phyloP scores from a whole-genome alignment of 2,329 filamentous ascomycete genomes.

The Fusarium odoratissimum region DNA sequence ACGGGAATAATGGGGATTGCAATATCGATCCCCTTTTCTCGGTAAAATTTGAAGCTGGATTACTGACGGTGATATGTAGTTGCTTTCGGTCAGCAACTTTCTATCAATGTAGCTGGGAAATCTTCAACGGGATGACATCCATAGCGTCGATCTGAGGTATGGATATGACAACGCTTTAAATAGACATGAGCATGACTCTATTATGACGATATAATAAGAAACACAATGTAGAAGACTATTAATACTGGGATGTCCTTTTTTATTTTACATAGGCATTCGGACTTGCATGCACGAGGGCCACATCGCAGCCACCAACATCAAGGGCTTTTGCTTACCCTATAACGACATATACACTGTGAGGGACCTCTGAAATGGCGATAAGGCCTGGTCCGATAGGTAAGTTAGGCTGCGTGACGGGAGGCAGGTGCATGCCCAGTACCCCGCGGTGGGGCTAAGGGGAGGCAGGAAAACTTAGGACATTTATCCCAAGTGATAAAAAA shows the following conservation, averaged over 20 bases:
- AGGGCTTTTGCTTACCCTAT: neutral
- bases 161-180: neutral
- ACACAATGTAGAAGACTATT: neutral
- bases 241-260: neutral
- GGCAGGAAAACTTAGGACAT: neutral
- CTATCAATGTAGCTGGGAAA: no score
- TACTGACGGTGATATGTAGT: neutral
- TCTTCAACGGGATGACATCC: neutral
- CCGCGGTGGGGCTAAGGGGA: slow-evolving; percentile 41
- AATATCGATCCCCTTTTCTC: neutral
- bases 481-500: neutral
- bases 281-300: neutral
- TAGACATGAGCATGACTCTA: neutral
- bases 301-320: neutral
- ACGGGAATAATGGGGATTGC: neutral
- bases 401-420: neutral
- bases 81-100: neutral
- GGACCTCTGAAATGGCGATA: slow-evolving; percentile 5
- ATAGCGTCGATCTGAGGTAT: neutral
- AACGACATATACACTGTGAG: neutral
- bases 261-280: neutral
- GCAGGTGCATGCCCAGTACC: slow-evolving; percentile 23
- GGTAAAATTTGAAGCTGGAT: no score
- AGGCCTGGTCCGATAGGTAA: neutral
- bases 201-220: neutral